A percentile compares a stretch with the other conserved stretches of the same genome.
These are phyloP conservation scores for Arctium lappa DNA, from an alignment of 129 eudicot species.

Conservation along the genomic window DNA sequence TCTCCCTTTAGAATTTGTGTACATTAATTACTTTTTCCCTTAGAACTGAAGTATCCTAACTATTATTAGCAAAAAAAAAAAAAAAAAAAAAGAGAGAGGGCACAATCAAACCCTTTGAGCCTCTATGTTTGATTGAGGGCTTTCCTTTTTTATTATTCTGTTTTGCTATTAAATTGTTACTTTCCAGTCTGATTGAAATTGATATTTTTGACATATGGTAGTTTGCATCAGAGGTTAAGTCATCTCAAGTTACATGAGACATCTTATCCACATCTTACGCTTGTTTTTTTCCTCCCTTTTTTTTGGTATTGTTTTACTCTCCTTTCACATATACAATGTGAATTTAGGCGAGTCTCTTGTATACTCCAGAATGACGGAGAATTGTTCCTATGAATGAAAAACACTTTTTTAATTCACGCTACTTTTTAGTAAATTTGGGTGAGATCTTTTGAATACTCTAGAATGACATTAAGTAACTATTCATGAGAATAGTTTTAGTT, in stretches of 20 bases:
- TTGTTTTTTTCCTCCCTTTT: background rate
- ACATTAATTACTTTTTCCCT: conserved; percentile 41
- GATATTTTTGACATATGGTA: conserved; percentile 15
- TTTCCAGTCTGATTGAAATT: conserved; percentile 1
- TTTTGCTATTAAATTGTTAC: background rate
- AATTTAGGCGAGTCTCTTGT: conserved; percentile 11
- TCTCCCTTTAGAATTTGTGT: conserved; percentile 38
- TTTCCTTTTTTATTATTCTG: conserved; percentile 25
- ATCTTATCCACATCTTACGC: background rate
- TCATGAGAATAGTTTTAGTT: background rate
- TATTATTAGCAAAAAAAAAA: conserved; percentile 33
- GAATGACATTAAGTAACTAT: background rate
- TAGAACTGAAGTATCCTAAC: conserved; percentile 54
- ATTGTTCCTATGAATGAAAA: conserved; percentile 20
- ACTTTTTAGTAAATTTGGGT: background rate
- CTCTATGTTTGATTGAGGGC: conserved; percentile 48
- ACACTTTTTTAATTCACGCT: background rate
- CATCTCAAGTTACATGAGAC: conserved; percentile 15
- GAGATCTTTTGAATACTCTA: background rate
- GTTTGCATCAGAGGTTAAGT: conserved; percentile 9
- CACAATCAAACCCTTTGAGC: conserved; percentile 46
- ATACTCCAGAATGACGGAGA: conserved; percentile 2
- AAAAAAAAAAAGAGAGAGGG: conserved; percentile 28
- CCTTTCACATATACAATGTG: conserved; percentile 26
- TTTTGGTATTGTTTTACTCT: conserved; percentile 19